phyloP scores from a whole-genome alignment of 441 rosid species.

The Euphorbia celastroides region DNA sequence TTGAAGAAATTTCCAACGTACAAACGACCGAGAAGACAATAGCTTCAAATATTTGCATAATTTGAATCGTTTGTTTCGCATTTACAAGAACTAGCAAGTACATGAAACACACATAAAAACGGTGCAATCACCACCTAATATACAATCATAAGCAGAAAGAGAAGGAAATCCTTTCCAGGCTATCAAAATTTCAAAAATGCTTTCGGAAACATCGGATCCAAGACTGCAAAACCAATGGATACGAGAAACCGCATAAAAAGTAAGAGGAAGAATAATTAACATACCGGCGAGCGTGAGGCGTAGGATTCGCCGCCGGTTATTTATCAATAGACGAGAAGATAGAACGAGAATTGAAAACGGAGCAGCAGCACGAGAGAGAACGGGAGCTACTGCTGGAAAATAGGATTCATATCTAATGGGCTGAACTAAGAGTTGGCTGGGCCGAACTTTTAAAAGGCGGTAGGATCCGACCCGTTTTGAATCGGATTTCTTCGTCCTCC shows the following conservation, averaged over 20 bases:
- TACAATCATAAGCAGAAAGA: neutral
- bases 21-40: neutral
- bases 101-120: neutral
- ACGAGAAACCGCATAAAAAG: neutral
- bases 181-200: neutral
- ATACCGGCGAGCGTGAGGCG: slow-evolving; percentile 8
- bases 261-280: neutral
- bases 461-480: neutral
- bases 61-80: neutral
- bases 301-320: slow-evolving; percentile 9
- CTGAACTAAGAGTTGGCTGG: neutral
- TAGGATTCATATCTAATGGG: neutral
- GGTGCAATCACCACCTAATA: neutral
- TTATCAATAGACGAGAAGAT: neutral
- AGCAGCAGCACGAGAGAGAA: neutral
- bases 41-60: neutral
- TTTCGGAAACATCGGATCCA: neutral
- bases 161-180: too few relatives aligned
- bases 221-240: neutral
- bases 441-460: neutral
- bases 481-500: neutral
- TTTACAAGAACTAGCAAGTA: neutral
- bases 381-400: neutral
- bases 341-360: neutral
- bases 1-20: neutral